Evolutionary conservation across 768 basidiomycete species (phyloP).

Genomic region (Mycena amicta): DNA sequence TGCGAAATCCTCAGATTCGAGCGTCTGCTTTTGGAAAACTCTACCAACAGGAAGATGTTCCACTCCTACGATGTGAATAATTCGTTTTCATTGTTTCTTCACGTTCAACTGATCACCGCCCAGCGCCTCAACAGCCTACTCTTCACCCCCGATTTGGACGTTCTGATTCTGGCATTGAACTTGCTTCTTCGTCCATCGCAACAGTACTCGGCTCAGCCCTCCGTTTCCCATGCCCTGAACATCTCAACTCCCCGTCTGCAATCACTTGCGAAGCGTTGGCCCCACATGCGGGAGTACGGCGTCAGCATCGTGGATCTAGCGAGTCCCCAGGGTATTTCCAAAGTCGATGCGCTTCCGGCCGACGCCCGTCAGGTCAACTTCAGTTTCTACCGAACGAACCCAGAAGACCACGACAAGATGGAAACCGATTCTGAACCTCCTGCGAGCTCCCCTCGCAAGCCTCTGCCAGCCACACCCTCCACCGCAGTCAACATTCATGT

Average conservation of each 20-base stretch:
- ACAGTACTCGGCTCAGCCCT: conserved; percentile 88
- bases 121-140: conserved; percentile 91
- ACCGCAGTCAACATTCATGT: conserved; percentile 66
- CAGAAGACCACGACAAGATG: conserved; percentile 45
- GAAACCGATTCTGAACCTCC: conserved; percentile 51
- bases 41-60: conserved; percentile 96
- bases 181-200: conserved; percentile 91
- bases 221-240: conserved; percentile 80
- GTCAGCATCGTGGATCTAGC: conserved; percentile 77
- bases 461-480: conserved; percentile 35
- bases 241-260: conserved; percentile 81
- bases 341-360: conserved; percentile 63
- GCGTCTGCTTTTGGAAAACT: conserved; percentile 91
- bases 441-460: conserved; percentile 53
- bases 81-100: conserved; percentile 22
- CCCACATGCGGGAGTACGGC: conserved; percentile 78
- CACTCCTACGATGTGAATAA: conserved; percentile 96
- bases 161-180: conserved; percentile 81
- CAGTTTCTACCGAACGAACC: conserved; percentile 74
- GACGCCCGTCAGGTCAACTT: conserved; percentile 82
- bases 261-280: conserved; percentile 84
- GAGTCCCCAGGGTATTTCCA: conserved; percentile 49
- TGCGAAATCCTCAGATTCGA: conserved; percentile 88
- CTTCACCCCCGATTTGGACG: conserved; percentile 85
- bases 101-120: conserved; percentile 10